A percentile compares a stretch with the other conserved stretches of the same genome.
Evolutionary conservation across 345 rosid species (phyloP).

Genomic region (Rhodomyrtus tomentosa): DNA sequence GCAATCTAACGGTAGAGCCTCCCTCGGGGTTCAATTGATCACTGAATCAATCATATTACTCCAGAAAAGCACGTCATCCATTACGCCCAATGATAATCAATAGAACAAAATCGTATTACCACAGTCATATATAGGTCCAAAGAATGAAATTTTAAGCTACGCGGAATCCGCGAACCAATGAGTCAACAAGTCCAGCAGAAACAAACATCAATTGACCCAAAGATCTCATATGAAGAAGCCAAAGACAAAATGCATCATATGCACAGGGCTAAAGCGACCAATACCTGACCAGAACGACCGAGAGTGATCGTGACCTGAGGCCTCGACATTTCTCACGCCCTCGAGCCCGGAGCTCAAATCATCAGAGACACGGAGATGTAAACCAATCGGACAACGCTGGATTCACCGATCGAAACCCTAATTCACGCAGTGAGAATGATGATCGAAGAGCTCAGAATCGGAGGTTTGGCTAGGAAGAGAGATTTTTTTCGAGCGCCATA

Average conservation of each 20-base stretch:
- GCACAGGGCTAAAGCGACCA: neutral
- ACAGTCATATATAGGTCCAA: neutral
- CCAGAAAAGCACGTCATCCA: neutral
- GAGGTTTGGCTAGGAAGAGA: neutral
- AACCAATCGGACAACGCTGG: neutral
- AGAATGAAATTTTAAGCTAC: neutral
- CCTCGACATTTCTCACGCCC: neutral
- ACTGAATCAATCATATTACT: neutral
- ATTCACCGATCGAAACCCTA: neutral
- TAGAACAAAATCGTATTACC: neutral
- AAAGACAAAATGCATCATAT: neutral
- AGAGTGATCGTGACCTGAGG: conserved; percentile 6
- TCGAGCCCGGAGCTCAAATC: neutral
- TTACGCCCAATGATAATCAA: neutral
- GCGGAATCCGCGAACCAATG: neutral
- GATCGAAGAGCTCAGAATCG: neutral
- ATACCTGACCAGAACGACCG: conserved; percentile 4
- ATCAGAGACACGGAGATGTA: neutral
- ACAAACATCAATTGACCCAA: neutral
- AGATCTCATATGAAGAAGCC: neutral
- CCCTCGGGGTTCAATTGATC: neutral
- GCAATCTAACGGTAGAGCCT: neutral
- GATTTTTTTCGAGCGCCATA: neutral
- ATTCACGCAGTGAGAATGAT: neutral
- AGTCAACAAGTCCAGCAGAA: neutral